A percentile compares a stretch with the other conserved stretches of the same genome.
Evolutionary conservation across 179 eudicot genomes (phyloP).

Genomic region (Camellia oleifera): DNA sequence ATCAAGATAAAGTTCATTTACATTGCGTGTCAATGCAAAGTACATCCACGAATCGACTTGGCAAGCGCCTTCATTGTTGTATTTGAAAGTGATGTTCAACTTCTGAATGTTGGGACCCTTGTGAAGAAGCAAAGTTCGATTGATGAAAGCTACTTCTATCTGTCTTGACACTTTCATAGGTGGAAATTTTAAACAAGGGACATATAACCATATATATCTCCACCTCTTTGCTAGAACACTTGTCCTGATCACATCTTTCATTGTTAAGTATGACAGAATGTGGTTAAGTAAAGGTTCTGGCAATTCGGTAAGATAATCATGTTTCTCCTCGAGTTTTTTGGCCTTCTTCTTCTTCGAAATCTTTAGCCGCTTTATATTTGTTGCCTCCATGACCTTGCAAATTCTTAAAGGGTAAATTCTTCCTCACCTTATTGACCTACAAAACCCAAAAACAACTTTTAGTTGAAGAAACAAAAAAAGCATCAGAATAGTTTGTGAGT

Average conservation of each 20-base stretch:
- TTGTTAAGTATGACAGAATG: slow-evolving; percentile 7
- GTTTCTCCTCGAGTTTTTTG: background rate
- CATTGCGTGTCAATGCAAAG: background rate
- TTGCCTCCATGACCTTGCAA: background rate
- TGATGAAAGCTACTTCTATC: background rate
- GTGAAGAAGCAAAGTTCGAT: background rate
- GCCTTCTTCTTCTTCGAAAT: background rate
- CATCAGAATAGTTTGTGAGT: no score
- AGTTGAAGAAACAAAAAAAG: background rate
- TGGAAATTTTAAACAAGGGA: background rate
- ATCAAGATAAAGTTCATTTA: background rate
- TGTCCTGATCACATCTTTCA: slow-evolving; percentile 4
- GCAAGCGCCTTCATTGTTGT: background rate
- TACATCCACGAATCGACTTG: slow-evolving; percentile 2
- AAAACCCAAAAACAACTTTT: background rate
- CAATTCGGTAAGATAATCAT: background rate
- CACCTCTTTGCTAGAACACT: slow-evolving; percentile 6
- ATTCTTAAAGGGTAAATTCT: no score
- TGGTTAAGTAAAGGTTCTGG: background rate
- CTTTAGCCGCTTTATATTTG: background rate
- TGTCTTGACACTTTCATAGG: no score
- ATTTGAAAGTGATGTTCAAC: background rate
- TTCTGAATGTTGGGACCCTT: background rate
- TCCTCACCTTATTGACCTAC: background rate
- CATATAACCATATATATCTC: background rate